Base-by-base conservation (phyloP, 352 stramenopile genomes). In the Phytophthora syringae region DNA sequence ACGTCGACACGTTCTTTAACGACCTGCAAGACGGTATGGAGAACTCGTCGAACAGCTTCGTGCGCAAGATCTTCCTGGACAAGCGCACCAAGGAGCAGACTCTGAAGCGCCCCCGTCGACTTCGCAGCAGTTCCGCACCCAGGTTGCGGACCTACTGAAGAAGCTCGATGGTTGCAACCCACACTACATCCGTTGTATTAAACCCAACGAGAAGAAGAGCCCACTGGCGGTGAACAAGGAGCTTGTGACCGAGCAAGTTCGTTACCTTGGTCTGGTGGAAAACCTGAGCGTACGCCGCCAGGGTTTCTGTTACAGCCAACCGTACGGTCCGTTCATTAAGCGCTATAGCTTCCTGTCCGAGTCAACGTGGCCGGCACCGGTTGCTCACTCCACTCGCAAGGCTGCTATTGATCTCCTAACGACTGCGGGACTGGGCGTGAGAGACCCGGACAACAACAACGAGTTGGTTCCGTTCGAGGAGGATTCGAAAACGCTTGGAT, bases 1-100 rank as follows among this genome's bases (percentile, higher is more conserved):
- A 99, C 84, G 97, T 97, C 65, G 93, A 98, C 55, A 91, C 91
- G 51, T 92, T 95, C 61, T 92, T 92, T 52, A 92, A 90, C 54
- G 84, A 93, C 57, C 63, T 95, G 67, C 81, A 93, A 67, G 67
- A 75, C 30, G 79, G 75, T 44, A 92, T 94, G 82, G 76, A 77
- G 50, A 70, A 89, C 57, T 93, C 83, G 27, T 88, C 76, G 16
- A 88, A 88, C 59, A 64, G 61, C 1, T 93, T 93, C 20, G 80
- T 96, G 55, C 80, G 78, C 27, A 82, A 93, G 1, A 59, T 97
- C 7, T 95, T 96, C 63, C 70, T 86, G 25, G 90, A 97, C 69
- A 92, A 68, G 56, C 82, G 88, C 21, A 84, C 84, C 28, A 80
- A 84, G 47, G 71, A 95, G 60, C 81, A 93, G 48, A 93, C 90